Base-by-base conservation (phyloP, 1,139 yeast species). In the Torulaspora globosa region DNA sequence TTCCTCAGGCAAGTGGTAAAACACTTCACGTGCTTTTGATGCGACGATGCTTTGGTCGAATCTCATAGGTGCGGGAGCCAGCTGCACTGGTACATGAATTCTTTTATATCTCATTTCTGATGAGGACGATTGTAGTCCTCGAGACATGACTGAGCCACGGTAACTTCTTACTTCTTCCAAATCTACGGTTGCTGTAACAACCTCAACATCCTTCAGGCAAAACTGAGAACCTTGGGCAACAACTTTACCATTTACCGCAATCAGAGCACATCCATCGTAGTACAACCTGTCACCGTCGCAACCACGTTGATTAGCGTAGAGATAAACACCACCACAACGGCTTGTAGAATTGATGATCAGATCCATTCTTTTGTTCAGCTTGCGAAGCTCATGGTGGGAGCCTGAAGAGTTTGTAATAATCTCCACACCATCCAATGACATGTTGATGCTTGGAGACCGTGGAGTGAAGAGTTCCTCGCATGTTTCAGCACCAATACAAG, bases 401-500 rank as follows among this genome's bases (percentile, higher is more conserved):
- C 98, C 99, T 21, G 95, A 83, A 1, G 97, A 89, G 65, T 92
- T 92, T 40, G 97, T 89, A 60, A 92, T 78, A 58, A 92, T 89
- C 67, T 92, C 99, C 12, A 90, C 96, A 40, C 99, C 99, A 66
- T 89, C 97, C 33, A 92, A 72, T 0, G 96, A 80, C 87, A 92
- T 82, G 27, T 80, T 79, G 49, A 92, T 86, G 65, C 92, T 97
- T 2, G 99, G 98, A 8, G 96, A 82, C 55, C 88, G 84, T 1
- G 98, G 98, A 0, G 99, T 92, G 68, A 92, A 92, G 49, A 92
- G 73, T 67, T 92, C 99, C 65, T 92, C 99, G 66, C 99, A 92
- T 2, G 98, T 92, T 68, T 92, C 99, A 46, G 90, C 88, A 10
- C 98, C 99, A 51, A 92, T 74, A 41, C 85, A 81, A 0, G 97